Evolutionary conservation across 1,139 yeast genomes (phyloP).

Genomic region (Suhomyces bokatorum): DNA sequence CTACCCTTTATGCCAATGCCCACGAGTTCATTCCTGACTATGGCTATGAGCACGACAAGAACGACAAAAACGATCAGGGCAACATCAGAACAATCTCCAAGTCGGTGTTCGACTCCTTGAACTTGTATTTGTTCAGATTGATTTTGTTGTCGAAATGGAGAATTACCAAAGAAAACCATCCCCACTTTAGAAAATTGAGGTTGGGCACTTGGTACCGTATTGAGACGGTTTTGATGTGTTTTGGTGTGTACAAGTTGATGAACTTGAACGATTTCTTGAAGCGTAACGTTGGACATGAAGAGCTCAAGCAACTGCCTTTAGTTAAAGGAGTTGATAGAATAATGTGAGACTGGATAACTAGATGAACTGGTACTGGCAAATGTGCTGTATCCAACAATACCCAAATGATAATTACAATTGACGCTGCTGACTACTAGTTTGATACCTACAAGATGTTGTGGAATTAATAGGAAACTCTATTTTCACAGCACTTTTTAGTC

Average conservation of each 20-base stretch:
- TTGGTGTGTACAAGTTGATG: constrained; percentile 43
- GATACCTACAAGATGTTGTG: too few relatives aligned
- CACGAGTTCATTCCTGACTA: constrained; percentile 28
- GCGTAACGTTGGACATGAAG: constrained; percentile 4
- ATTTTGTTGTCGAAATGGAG: constrained; percentile 47
- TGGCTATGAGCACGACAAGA: constrained; percentile 18
- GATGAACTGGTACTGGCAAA: too few relatives aligned
- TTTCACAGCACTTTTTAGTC: too few relatives aligned
- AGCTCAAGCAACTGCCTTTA: constrained; percentile 10
- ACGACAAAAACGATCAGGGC: constrained; percentile 9
- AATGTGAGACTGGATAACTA: constrained; percentile 7
- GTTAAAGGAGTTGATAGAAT: constrained; percentile 14
- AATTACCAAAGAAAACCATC: constrained; percentile 42
- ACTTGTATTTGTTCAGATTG: constrained; percentile 37
- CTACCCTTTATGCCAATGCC: constrained; percentile 30
- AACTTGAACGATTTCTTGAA: constrained; percentile 38
- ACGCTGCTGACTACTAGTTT: too few relatives aligned
- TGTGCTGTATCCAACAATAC: too few relatives aligned
- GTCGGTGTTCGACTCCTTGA: constrained; percentile 30
- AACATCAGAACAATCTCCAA: constrained; percentile 31
- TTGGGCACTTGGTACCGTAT: constrained; percentile 34
- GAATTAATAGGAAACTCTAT: too few relatives aligned
- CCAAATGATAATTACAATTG: too few relatives aligned
- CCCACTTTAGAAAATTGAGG: constrained; percentile 28
- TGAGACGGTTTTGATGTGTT: constrained; percentile 40